Conservation (phyloP, 768 basidiomycete genomes). For the Serendipita indica region DNA sequence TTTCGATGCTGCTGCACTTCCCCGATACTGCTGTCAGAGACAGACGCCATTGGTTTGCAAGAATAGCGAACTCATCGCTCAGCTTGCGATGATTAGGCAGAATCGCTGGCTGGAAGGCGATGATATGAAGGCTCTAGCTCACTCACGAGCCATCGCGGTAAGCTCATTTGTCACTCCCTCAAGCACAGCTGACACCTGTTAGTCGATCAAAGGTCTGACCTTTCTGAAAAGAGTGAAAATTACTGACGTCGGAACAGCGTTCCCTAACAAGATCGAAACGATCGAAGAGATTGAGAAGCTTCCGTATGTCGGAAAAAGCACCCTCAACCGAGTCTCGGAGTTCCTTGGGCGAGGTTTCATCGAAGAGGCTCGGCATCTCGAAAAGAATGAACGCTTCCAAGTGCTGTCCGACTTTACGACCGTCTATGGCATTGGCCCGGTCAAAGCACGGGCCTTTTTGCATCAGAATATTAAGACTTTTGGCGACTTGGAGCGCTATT, state of each 20-base stretch:
- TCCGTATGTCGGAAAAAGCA: slow-evolving; percentile 28
- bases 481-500: slow-evolving; percentile 53
- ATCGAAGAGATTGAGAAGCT: slow-evolving; percentile 17
- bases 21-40: slow-evolving; percentile 44
- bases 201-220: slow-evolving; percentile 36
- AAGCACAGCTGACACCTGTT: slow-evolving; percentile 9
- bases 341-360: slow-evolving; percentile 41
- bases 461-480: slow-evolving; percentile 50
- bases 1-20: slow-evolving; percentile 15
- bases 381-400: slow-evolving; percentile 29
- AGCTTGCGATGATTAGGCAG: slow-evolving; percentile 43
- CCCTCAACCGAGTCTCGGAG: slow-evolving; percentile 28
- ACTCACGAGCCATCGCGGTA: slow-evolving; percentile 58
- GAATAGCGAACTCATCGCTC: slow-evolving; percentile 47
- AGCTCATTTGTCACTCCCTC: slow-evolving; percentile 16
- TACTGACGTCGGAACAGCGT: slow-evolving; percentile 13
- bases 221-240: background rate
- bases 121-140: slow-evolving; percentile 51
- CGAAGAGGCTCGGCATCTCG: slow-evolving; percentile 38
- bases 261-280: slow-evolving; percentile 15
- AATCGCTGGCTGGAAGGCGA: slow-evolving; percentile 53
- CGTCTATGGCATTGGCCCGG: slow-evolving; percentile 60
- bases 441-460: slow-evolving; percentile 52
- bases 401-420: slow-evolving; percentile 43
- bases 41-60: slow-evolving; percentile 51